Percentiles rank a stretch among this genome's conserved stretches.
phyloP scores from a whole-genome alignment of 1,139 yeast genomes.

The Saccharomyces pastorianus region DNA sequence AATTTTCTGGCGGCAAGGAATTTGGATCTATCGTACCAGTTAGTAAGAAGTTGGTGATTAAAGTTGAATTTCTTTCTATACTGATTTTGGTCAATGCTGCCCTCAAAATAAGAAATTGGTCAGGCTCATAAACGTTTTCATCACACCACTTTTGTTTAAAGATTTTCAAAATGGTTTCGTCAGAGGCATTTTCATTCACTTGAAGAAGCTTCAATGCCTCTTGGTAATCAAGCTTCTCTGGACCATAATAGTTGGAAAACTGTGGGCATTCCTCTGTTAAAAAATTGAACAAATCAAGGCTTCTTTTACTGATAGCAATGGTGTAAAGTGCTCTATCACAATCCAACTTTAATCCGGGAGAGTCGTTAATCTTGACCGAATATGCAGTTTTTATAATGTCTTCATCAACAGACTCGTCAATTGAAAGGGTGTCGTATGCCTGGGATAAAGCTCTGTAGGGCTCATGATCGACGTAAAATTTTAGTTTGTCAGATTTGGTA shows the following conservation, averaged over 20 bases:
- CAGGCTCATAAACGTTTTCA: constrained; percentile 26
- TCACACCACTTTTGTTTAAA: constrained; percentile 41
- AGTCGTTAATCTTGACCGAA: constrained; percentile 52
- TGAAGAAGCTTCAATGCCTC: constrained; percentile 42
- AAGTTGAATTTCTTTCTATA: constrained; percentile 41
- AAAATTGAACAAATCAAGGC: constrained; percentile 34
- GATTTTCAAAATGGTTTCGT: constrained; percentile 46
- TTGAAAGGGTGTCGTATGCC: constrained; percentile 58
- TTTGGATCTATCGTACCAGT: constrained; percentile 57
- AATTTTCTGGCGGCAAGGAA: constrained; percentile 51
- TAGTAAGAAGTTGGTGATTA: constrained; percentile 45
- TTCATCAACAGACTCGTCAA: constrained; percentile 63
- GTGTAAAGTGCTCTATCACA: constrained; percentile 46
- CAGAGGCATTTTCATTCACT: constrained; percentile 41
- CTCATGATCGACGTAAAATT: constrained; percentile 44
- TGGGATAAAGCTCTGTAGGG: constrained; percentile 43
- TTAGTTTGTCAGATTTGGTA: constrained; percentile 40
- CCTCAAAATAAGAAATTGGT: constrained; percentile 44
- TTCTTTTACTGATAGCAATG: constrained; percentile 48
- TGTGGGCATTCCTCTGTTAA: constrained; percentile 28
- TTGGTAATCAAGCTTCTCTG: constrained; percentile 20
- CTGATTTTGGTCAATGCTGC: constrained; percentile 45
- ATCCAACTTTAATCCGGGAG: constrained; percentile 30
- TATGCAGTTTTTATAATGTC: constrained; percentile 68
- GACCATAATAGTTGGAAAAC: constrained; percentile 26